These are phyloP conservation scores for Phaeotremella fagi DNA, from an alignment of 768 basidiomycete genomes.

Conservation along the genomic window DNA sequence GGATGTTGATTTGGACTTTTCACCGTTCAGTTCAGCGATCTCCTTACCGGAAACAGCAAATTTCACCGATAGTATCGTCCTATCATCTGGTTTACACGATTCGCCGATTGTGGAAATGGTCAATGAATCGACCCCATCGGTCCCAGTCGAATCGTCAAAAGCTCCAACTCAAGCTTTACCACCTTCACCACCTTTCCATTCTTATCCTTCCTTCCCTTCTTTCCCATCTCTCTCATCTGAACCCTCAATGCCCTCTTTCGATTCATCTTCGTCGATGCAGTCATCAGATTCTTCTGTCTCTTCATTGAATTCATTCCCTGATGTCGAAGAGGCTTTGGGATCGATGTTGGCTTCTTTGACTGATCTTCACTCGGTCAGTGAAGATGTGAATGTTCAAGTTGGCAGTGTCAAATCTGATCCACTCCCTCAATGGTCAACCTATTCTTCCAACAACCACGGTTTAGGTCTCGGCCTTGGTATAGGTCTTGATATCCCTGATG, in stretches of 20 bases:
- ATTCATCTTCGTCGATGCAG: conserved; percentile 17
- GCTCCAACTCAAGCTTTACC: conserved; percentile 10
- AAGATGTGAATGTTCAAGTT: neutral
- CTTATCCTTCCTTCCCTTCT: conserved; percentile 34
- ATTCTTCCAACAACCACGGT: conserved; percentile 7
- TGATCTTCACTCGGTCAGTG: conserved; percentile 13
- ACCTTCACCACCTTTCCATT: conserved; percentile 38
- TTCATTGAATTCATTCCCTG: conserved; percentile 34
- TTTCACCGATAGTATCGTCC: conserved; percentile 5
- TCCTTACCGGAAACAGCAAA: conserved; percentile 9
- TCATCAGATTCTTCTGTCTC: conserved; percentile 22
- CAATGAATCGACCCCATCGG: neutral
- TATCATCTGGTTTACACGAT: neutral
- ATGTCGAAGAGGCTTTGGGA: conserved; percentile 40
- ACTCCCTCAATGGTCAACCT: neutral
- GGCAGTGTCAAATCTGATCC: neutral
- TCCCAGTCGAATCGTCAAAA: neutral
- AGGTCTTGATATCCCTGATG: conserved; percentile 11
- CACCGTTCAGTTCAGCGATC: conserved; percentile 29
- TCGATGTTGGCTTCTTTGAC: conserved; percentile 42
- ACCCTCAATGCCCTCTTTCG: conserved; percentile 1
- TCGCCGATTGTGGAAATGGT: neutral
- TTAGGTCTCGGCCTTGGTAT: conserved; percentile 30
- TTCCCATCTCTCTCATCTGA: conserved; percentile 18
- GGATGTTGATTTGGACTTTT: conserved; percentile 37